These are phyloP conservation scores for Fusarium sp. DNA, from an alignment of 2,329 filamentous ascomycete species.

Conservation along the genomic window DNA sequence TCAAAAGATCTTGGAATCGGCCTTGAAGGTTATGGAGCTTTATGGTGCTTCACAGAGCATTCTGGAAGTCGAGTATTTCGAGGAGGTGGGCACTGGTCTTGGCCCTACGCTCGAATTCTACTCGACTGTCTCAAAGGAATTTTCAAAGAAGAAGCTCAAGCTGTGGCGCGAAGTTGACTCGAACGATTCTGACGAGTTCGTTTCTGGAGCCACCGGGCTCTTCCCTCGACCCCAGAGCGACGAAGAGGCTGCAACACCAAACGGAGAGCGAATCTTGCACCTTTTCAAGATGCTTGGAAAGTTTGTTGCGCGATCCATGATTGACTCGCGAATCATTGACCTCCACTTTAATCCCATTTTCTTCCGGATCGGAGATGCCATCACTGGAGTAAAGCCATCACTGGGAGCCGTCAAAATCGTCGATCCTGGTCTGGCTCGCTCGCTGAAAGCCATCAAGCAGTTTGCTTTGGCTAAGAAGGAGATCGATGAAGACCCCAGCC, in stretches of 20 bases:
- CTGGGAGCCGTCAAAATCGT: slow-evolving; percentile 91
- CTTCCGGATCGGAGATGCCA: slow-evolving; percentile 88
- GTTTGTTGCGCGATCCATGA: slow-evolving; percentile 97
- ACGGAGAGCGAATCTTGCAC: slow-evolving; percentile 88
- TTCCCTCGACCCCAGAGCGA: slow-evolving; percentile 93
- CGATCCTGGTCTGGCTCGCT: slow-evolving; percentile 86
- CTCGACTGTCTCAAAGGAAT: slow-evolving; percentile 95
- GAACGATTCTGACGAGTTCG: slow-evolving; percentile 79
- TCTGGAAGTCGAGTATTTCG: slow-evolving; percentile 97
- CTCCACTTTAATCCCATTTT: slow-evolving; percentile 97
- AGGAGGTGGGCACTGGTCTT: slow-evolving; percentile 95
- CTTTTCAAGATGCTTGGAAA: slow-evolving; percentile 95
- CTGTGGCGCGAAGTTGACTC: slow-evolving; percentile 94
- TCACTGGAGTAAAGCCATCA: slow-evolving; percentile 78
- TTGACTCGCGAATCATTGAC: slow-evolving; percentile 97
- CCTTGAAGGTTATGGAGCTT: slow-evolving; percentile 97
- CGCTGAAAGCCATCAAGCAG: slow-evolving; percentile 86
- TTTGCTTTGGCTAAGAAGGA: slow-evolving; percentile 86
- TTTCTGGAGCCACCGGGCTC: slow-evolving; percentile 84
- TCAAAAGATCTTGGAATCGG: slow-evolving; percentile 94
- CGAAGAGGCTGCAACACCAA: slow-evolving; percentile 77
- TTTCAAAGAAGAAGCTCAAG: slow-evolving; percentile 96
- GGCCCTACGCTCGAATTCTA: slow-evolving; percentile 98
- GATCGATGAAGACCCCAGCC: slow-evolving; percentile 77
- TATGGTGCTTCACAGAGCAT: slow-evolving; percentile 98